phyloP scores from a whole-genome alignment of 768 basidiomycete genomes.

The Pleurotus citrinopileatus region DNA sequence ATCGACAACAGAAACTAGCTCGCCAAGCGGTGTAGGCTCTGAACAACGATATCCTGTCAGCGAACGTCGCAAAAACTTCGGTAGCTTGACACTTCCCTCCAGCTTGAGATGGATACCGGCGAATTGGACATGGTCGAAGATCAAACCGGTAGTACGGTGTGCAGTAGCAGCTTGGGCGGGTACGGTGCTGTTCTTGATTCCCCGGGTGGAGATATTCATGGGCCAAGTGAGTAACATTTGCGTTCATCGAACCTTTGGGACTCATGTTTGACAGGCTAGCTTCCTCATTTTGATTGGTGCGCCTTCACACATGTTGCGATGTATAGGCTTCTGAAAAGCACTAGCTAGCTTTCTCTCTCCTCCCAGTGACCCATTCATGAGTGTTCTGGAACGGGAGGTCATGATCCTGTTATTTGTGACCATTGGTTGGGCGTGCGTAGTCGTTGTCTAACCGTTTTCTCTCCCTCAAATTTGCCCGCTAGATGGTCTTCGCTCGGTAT shows the following conservation, averaged over 20 bases:
- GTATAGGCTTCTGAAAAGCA: constrained; percentile 5
- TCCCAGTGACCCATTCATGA: constrained; percentile 65
- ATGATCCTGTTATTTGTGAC: constrained; percentile 47
- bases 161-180: constrained; percentile 62
- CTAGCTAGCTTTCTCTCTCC: constrained; percentile 65
- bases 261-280: constrained; percentile 41
- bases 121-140: constrained; percentile 54
- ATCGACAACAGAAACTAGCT: background rate
- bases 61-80: background rate
- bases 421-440: constrained; percentile 58
- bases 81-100: constrained; percentile 20
- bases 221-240: constrained; percentile 46
- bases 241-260: background rate
- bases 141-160: constrained; percentile 64
- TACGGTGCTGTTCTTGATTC: constrained; percentile 56
- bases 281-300: constrained; percentile 65
- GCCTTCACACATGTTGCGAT: background rate
- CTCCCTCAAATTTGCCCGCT: background rate
- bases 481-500: constrained; percentile 72
- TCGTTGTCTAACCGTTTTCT: constrained; percentile 12
- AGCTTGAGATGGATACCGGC: constrained; percentile 52
- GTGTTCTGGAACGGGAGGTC: constrained; percentile 63
- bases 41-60: background rate
- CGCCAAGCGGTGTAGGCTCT: background rate
- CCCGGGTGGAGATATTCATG: constrained; percentile 41